phyloP scores from a whole-genome alignment of 805 yeast genomes.

The Yamadazyma nakazawae region DNA sequence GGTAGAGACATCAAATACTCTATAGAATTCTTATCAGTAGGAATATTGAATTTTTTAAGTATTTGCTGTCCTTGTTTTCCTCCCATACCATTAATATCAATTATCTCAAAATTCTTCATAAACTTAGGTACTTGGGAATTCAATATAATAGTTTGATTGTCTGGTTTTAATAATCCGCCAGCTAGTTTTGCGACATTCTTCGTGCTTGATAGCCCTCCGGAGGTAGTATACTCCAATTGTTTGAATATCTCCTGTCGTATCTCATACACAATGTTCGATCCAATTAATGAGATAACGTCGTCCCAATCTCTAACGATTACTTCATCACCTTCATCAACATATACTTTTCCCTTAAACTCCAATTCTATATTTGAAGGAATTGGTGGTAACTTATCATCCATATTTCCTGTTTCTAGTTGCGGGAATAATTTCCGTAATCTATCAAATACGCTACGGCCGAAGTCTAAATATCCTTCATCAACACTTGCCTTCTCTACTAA shows the following conservation, averaged over 20 bases:
- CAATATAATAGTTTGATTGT: conserved; percentile 74
- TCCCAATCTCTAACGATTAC: conserved; percentile 57
- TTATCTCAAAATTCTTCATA: conserved; percentile 56
- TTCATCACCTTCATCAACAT: conserved; percentile 14
- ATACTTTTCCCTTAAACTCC: conserved; percentile 31
- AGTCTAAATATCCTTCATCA: conserved; percentile 86
- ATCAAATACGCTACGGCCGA: conserved; percentile 61
- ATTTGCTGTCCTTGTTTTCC: conserved; percentile 78
- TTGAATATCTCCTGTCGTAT: conserved; percentile 52
- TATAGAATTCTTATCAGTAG: conserved; percentile 43
- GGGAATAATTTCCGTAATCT: conserved; percentile 49
- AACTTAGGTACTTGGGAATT: conserved; percentile 49
- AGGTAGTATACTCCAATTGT: conserved; percentile 75
- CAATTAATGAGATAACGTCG: conserved; percentile 67
- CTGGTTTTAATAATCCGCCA: conserved; percentile 81
- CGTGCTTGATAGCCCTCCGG: conserved; percentile 80
- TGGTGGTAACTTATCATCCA: conserved; percentile 38
- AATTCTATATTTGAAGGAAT: conserved; percentile 36
- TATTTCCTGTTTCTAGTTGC: conserved; percentile 20
- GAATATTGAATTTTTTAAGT: conserved; percentile 47
- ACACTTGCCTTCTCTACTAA: conserved; percentile 90
- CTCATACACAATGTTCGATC: conserved; percentile 54
- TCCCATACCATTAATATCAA: conserved; percentile 87
- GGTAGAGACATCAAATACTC: conserved; percentile 46
- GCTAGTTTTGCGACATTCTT: conserved; percentile 84